phyloP scores from a whole-genome alignment of 1,284 basidiomycete species.

The Microbotryomycetes sp. region DNA sequence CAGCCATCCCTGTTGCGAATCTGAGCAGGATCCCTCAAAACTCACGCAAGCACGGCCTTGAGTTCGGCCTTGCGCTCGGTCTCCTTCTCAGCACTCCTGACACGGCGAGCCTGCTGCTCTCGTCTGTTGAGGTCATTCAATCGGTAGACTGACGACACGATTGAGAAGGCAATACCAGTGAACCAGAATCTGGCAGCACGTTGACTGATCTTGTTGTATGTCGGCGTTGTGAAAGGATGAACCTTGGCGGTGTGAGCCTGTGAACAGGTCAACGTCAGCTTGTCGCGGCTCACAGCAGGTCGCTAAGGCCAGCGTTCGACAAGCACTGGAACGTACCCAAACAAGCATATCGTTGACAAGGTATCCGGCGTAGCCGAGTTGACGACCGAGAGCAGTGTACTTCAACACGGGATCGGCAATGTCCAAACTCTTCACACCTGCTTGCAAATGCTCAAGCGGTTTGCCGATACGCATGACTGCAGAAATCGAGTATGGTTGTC shows the following conservation, averaged over 20 bases:
- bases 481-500: not conserved
- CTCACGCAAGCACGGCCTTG: constrained; percentile 55
- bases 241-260: constrained; percentile 53
- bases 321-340: constrained; percentile 57
- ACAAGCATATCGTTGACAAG: constrained; percentile 71
- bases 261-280: not conserved
- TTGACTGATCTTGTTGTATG: constrained; percentile 57
- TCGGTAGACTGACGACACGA: constrained; percentile 35
- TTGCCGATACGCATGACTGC: constrained; percentile 88
- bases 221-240: constrained; percentile 26
- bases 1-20: not conserved
- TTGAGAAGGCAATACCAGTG: constrained; percentile 57
- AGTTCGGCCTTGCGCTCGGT: constrained; percentile 59
- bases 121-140: constrained; percentile 25
- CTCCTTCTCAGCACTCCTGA: constrained; percentile 51
- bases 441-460: constrained; percentile 89
- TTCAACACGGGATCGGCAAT: constrained; percentile 58
- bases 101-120: constrained; percentile 26
- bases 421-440: constrained; percentile 64
- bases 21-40: constrained; percentile 10
- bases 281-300: too few species aligned
- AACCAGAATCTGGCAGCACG: constrained; percentile 85
- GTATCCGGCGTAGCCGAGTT: constrained; percentile 87
- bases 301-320: too few species aligned
- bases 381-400: constrained; percentile 71